Base-by-base conservation (phyloP, 352 stramenopile genomes). In the Pythium rhizo-oryzae region DNA sequence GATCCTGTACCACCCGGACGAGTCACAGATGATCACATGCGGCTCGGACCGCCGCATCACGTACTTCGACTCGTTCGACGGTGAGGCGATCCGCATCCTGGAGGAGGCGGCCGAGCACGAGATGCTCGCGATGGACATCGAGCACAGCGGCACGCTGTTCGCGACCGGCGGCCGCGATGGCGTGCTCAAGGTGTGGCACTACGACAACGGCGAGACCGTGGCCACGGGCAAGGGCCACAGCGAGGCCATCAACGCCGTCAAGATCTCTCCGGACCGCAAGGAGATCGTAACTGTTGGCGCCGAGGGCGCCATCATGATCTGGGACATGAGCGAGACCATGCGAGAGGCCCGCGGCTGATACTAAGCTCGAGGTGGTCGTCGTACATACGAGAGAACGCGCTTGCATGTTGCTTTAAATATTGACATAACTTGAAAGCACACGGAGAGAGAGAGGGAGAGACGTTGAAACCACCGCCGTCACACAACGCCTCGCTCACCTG, bases 61-160 rank as follows among this genome's bases (percentile, higher is more conserved):
- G 28, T 99, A 99, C 79, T 99, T 97, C 75, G 96, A 99, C 76
- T 92, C 96, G 37, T 98, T 95, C 67, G 95, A 99, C 68, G 94
- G 93, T 54, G 91, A 91, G 64, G 87, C 90, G 43, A 99, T 99
- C 64, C 90, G 97, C 24, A 91, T 98, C 66, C 80, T 99, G 18
- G 91, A 98, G 39, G 96, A 97, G 62, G 92, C 93, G 4, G 78
- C 93, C 28, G 89, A 97, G 16, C 58, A 60, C 23, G 94, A 98
- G 66, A 93, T 99, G 71, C 87, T 97, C 37, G 90, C 92, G 28
- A 90, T 99, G 71, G 94, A 98, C 79, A 96, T 99, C 57, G 88
- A 97, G 57, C 70, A 74, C 16, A 88, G 77, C 25, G 97, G 97
- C 28, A 90, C 87, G 37, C 65, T 92, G 21, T 99, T 99, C 67